Base-by-base conservation (phyloP, 306 rosid genomes). In the Senna siamea region DNA sequence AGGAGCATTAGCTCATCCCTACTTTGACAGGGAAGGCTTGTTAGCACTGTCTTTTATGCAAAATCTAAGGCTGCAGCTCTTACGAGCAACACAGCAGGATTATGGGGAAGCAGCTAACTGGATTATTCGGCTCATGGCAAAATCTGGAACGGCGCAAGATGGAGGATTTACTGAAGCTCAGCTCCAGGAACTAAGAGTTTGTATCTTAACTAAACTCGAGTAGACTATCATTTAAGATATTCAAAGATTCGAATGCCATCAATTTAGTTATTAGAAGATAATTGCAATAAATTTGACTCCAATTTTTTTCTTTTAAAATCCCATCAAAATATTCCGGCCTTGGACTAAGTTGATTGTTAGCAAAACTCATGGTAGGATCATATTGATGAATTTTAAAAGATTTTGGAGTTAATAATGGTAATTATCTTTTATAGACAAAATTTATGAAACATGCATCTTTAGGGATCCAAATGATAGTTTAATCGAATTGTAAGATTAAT, bases 111-210 rank as follows among this genome's bases (percentile, higher is more conserved):
- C 96, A 67, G 97, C 91, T 65, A 85, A 82, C 13, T 94, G 98
- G 98, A 30, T 91, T 55, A 78, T 65, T 79, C 72, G 82, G 44
- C 94, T 88, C 34, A 91, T 94, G 97, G 98, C 93, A n/a, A 92
- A 85, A 80, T 94, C 97, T 12, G 97, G 97, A 78, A 91, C 97
- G 30, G 20, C 82, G 71, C 76, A 88, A 77, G 97, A 84, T 12
- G 98, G 98, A 58, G 98, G 95, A 78, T 91, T 94, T 87, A 89
- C 97, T 28, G 98, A 94, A 87, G 98, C 98, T 77, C 96, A 89
- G 82, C 92, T 91, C 51, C 95, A 78, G 75, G 95, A 94, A 72
- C 88, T 91, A 66, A 82, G 74, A 67, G 98, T 91, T 70, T 58
- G 79, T 80, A 38, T 54, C 56, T 22, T 22, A 76, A 59, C 75